These are phyloP conservation scores for Halteria grandinella DNA, from an alignment of 73 alveolate species.

Conservation along the genomic window DNA sequence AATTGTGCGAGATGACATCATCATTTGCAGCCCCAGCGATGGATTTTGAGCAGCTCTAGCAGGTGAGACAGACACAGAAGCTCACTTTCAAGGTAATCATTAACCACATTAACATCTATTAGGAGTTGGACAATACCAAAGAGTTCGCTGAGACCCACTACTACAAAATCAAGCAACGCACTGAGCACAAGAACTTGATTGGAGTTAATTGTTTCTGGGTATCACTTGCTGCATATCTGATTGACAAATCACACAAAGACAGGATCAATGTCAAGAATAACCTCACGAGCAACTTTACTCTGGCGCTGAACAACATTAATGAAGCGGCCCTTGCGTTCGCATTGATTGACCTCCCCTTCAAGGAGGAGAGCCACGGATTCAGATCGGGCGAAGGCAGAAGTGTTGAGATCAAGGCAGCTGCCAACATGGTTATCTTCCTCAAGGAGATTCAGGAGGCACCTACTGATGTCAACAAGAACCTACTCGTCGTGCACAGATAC, in stretches of 20 bases:
- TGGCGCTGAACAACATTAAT: conserved; percentile 59
- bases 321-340: conserved; percentile 73
- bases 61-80: not conserved
- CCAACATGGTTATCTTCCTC: conserved; percentile 72
- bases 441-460: conserved; percentile 89
- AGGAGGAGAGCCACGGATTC: conserved; percentile 73
- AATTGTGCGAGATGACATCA: too few relatives aligned
- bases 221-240: conserved; percentile 80
- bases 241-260: conserved; percentile 56
- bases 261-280: conserved; percentile 12
- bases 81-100: not conserved
- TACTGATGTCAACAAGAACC: conserved; percentile 71
- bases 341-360: conserved; percentile 79
- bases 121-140: conserved; percentile 79
- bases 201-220: conserved; percentile 70
- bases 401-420: conserved; percentile 66
- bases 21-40: not conserved
- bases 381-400: conserved; percentile 75
- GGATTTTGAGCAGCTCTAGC: not conserved
- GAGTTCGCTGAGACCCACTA: conserved; percentile 89
- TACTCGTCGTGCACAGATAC: conserved; percentile 82
- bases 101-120: conserved; percentile 15
- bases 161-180: conserved; percentile 47
- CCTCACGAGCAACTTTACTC: conserved; percentile 74
- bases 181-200: conserved; percentile 2